Evolutionary conservation across 1,284 basidiomycete species (phyloP).

Genomic region (Thelephora terrestris): DNA sequence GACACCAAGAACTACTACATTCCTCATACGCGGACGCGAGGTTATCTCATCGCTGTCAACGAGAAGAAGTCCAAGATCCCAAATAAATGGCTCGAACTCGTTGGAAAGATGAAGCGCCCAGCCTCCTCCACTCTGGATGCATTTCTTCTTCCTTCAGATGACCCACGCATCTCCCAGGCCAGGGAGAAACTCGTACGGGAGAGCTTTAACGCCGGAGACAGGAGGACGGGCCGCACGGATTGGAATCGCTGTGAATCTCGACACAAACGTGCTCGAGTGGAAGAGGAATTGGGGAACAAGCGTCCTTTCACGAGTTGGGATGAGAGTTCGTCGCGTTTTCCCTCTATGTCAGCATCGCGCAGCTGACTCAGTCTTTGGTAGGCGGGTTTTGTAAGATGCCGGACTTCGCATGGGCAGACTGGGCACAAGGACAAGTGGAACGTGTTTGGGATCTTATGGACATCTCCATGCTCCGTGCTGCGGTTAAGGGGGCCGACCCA

Average conservation of each 20-base stretch:
- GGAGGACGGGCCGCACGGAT: conserved; percentile 67
- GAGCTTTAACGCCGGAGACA: conserved; percentile 47
- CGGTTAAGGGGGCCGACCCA: conserved; percentile 73
- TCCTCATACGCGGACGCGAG: conserved; percentile 86
- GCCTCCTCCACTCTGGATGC: conserved; percentile 87
- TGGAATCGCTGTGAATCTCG: conserved; percentile 91
- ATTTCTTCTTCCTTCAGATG: conserved; percentile 85
- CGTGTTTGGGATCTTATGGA: conserved; percentile 93
- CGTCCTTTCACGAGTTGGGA: conserved; percentile 91
- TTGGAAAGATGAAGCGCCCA: conserved; percentile 67
- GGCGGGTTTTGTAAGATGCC: conserved; percentile 81
- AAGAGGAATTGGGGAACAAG: conserved; percentile 75
- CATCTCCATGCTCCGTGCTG: conserved; percentile 77
- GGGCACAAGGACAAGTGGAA: conserved; percentile 86
- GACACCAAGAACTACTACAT: conserved; percentile 95
- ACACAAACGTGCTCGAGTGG: conserved; percentile 79
- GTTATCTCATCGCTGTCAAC: conserved; percentile 78
- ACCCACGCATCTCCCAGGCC: conserved; percentile 84
- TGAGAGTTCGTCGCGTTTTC: conserved; percentile 46
- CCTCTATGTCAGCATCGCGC: not conserved
- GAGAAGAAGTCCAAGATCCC: conserved; percentile 49
- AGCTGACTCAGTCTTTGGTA: conserved; percentile 14
- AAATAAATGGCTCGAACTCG: conserved; percentile 58
- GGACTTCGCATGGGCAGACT: conserved; percentile 92
- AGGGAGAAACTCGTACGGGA: conserved; percentile 74